These are phyloP conservation scores for Afroboletus lepidellus DNA, from an alignment of 1,284 basidiomycete species.

Conservation along the genomic window DNA sequence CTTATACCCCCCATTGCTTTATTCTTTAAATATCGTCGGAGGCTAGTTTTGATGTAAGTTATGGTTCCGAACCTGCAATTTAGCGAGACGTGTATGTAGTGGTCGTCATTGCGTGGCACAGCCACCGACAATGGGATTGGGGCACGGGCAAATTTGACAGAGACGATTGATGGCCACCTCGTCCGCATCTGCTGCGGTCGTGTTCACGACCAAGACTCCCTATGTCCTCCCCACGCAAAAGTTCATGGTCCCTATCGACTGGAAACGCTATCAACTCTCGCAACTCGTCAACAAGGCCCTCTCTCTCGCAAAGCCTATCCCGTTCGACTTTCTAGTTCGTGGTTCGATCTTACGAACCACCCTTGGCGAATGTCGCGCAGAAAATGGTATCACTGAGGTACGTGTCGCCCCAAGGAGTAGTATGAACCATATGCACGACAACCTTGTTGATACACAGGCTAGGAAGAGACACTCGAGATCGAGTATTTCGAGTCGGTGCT, in stretches of 20 bases:
- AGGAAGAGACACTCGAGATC: slow-evolving; percentile 89
- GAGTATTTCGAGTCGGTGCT: slow-evolving; percentile 94
- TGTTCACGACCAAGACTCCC: slow-evolving; percentile 77
- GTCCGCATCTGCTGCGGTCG: slow-evolving; percentile 54
- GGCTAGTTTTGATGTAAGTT: neutral
- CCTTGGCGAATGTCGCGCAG: slow-evolving; percentile 62
- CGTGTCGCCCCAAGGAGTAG: neutral
- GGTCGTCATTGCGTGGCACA: too few relatives aligned
- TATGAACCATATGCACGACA: neutral
- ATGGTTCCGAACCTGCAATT: too few relatives aligned
- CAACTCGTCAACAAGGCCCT: slow-evolving; percentile 97
- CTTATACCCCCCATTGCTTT: neutral
- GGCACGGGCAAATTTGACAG: neutral
- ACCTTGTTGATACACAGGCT: slow-evolving; percentile 19
- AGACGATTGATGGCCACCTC: slow-evolving; percentile 7
- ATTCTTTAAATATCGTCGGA: neutral
- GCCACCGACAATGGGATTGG: slow-evolving; percentile 1
- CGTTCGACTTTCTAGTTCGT: slow-evolving; percentile 91
- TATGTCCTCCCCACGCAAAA: slow-evolving; percentile 88
- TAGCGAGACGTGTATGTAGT: too few relatives aligned
- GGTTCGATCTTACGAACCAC: slow-evolving; percentile 79
- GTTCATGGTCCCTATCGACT: slow-evolving; percentile 90
- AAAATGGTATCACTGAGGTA: slow-evolving; percentile 26
- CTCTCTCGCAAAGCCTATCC: slow-evolving; percentile 69
- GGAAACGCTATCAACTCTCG: slow-evolving; percentile 95